A percentile compares a stretch with the other conserved stretches of the same genome.
phyloP scores from a whole-genome alignment of 805 yeast genomes.

The Saccharomycopsis fibuligera region DNA sequence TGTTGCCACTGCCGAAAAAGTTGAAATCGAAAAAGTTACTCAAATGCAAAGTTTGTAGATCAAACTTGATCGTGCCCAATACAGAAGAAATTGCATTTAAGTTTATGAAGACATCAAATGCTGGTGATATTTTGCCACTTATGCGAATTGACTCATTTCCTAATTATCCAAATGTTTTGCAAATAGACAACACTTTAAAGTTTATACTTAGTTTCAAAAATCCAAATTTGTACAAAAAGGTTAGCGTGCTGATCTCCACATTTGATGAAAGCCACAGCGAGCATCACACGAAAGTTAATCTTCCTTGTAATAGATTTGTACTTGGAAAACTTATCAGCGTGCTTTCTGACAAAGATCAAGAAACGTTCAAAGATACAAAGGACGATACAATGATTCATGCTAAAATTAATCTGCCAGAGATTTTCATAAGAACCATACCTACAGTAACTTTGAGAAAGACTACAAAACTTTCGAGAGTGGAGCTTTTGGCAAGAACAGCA shows the following conservation, averaged over 20 bases:
- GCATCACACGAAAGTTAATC: conserved; percentile 6
- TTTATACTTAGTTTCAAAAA: conserved; percentile 6
- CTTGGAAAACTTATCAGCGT: conserved; percentile 2
- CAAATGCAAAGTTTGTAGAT: conserved; percentile 25
- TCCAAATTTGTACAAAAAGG: conserved; percentile 2
- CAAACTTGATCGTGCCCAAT: conserved; percentile 22
- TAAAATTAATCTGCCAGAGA: neutral
- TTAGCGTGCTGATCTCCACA: conserved; percentile 13
- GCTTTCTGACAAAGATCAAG: neutral
- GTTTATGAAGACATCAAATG: conserved; percentile 19
- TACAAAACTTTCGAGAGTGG: conserved; percentile 8
- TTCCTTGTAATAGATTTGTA: conserved; percentile 14
- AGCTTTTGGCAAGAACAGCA: conserved; percentile 2
- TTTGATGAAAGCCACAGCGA: conserved; percentile 15
- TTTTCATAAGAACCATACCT: conserved; percentile 11
- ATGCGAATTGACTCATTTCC: conserved; percentile 15
- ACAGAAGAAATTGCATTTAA: conserved; percentile 19
- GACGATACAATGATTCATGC: neutral
- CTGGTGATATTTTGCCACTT: conserved; percentile 25
- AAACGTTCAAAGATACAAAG: neutral
- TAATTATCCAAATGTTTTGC: neutral
- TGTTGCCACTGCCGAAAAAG: conserved; percentile 23
- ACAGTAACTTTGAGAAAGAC: conserved; percentile 5
- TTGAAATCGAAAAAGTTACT: conserved; percentile 20
- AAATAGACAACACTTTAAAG: neutral